These are phyloP conservation scores for Taphrina communis DNA, from an alignment of 1,139 yeast genomes.

Conservation along the genomic window DNA sequence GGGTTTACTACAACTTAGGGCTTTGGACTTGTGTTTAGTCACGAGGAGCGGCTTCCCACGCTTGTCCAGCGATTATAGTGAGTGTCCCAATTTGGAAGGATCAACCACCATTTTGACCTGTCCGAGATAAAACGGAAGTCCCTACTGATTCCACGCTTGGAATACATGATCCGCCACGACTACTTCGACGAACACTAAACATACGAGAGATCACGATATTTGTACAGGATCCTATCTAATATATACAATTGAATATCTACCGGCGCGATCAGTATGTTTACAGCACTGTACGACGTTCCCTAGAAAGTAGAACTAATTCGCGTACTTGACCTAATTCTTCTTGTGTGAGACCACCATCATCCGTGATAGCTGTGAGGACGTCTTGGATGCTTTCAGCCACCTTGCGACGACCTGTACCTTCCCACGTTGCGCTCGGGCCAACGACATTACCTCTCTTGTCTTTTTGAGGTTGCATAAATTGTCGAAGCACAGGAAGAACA, in stretches of 20 bases:
- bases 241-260: too few relatives aligned
- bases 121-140: too few relatives aligned
- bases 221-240: too few relatives aligned
- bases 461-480: slow-evolving; percentile 11
- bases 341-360: slow-evolving; percentile 26
- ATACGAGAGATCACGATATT: too few relatives aligned
- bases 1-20: slow-evolving; percentile 20
- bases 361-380: slow-evolving; percentile 11
- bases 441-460: slow-evolving; percentile 24
- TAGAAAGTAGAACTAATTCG: too few relatives aligned
- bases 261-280: too few relatives aligned
- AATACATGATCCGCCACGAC: too few relatives aligned
- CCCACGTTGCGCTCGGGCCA: slow-evolving; percentile 12
- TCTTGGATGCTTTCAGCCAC: slow-evolving; percentile 27
- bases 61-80: not conserved
- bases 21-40: slow-evolving; percentile 22
- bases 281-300: too few relatives aligned
- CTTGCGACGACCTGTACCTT: slow-evolving; percentile 34
- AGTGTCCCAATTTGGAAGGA: not conserved
- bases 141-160: too few relatives aligned
- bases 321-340: not conserved
- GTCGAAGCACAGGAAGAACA: slow-evolving; percentile 22
- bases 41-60: slow-evolving; percentile 13
- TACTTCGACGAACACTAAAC: too few relatives aligned
- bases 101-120: too few relatives aligned